These are phyloP conservation scores for Astathelohania contejeani DNA, from an alignment of 371 early-diverging fungal genomes.

Conservation along the genomic window DNA sequence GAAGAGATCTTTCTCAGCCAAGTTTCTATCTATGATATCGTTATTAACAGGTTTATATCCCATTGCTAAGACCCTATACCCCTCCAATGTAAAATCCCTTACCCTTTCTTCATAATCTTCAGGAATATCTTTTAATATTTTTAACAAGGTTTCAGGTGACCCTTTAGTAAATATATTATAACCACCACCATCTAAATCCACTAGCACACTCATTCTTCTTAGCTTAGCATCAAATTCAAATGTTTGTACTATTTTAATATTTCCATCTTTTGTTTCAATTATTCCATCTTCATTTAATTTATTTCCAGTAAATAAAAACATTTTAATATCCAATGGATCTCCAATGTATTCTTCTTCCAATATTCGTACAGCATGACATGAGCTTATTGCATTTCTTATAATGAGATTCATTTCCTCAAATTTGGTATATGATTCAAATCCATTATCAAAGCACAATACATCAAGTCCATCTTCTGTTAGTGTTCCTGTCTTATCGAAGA, in stretches of 20 bases:
- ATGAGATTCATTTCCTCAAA: constrained; percentile 1
- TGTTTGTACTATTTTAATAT: constrained; percentile 59
- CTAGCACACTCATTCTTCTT: constrained; percentile 81
- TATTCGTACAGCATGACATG: constrained; percentile 82
- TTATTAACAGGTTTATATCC: constrained; percentile 33
- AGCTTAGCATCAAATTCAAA: constrained; percentile 81
- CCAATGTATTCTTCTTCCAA: constrained; percentile 74
- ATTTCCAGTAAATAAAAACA: constrained; percentile 87
- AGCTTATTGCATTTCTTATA: constrained; percentile 59
- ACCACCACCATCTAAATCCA: neutral
- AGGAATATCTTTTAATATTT: constrained; percentile 16
- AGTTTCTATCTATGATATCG: constrained; percentile 1
- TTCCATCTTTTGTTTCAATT: constrained; percentile 53
- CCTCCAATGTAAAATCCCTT: constrained; percentile 28
- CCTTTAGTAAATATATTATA: constrained; percentile 46
- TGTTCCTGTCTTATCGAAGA: constrained; percentile 99
- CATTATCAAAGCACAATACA: constrained; percentile 65
- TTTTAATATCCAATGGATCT: constrained; percentile 88
- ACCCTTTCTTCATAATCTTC: constrained; percentile 31
- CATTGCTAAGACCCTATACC: constrained; percentile 48
- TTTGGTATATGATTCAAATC: neutral
- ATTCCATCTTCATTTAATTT: constrained; percentile 28
- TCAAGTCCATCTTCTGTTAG: constrained; percentile 91
- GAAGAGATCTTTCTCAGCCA: constrained; percentile 59
- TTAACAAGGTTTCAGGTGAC: constrained; percentile 40